A percentile compares a stretch with the other conserved stretches of the same genome.
phyloP scores from a whole-genome alignment of 305 asterid species.

The Salvia sclarea region DNA sequence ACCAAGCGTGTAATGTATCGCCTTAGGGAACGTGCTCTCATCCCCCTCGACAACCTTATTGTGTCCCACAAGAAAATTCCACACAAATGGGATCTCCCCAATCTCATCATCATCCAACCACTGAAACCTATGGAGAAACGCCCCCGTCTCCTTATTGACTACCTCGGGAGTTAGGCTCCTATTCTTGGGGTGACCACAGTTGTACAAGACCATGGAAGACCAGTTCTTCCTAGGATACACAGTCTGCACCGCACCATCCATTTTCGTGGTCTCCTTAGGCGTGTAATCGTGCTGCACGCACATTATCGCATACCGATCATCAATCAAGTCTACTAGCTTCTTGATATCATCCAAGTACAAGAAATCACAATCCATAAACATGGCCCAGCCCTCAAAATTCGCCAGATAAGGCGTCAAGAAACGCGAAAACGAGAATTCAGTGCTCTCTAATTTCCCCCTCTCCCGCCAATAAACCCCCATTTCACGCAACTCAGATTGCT shows the following conservation, averaged over 20 bases:
- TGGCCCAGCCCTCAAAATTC: slow-evolving; percentile 74
- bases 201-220: slow-evolving; percentile 94
- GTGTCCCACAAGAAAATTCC: slow-evolving; percentile 92
- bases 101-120: slow-evolving; percentile 81
- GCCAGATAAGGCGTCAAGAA: slow-evolving; percentile 76
- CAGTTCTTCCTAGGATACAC: slow-evolving; percentile 91
- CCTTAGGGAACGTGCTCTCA: slow-evolving; percentile 59
- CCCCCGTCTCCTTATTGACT: slow-evolving; percentile 77
- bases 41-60: slow-evolving; percentile 66
- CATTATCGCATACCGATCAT: slow-evolving; percentile 76
- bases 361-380: slow-evolving; percentile 95
- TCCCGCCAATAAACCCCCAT: slow-evolving; percentile 79
- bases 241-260: slow-evolving; percentile 92
- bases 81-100: slow-evolving; percentile 78
- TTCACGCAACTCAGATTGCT: slow-evolving; percentile 69
- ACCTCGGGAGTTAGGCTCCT: slow-evolving; percentile 65
- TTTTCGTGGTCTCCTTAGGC: slow-evolving; percentile 84
- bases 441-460: slow-evolving; percentile 88
- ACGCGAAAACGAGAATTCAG: slow-evolving; percentile 83
- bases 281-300: slow-evolving; percentile 89
- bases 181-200: slow-evolving; percentile 79
- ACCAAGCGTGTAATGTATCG: slow-evolving; percentile 82
- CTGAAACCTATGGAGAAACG: slow-evolving; percentile 82
- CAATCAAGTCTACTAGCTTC: slow-evolving; percentile 54
- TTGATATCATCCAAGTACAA: slow-evolving; percentile 68